Conservation (phyloP, 176 grass and related monocot species). For the Triticum urartu region DNA sequence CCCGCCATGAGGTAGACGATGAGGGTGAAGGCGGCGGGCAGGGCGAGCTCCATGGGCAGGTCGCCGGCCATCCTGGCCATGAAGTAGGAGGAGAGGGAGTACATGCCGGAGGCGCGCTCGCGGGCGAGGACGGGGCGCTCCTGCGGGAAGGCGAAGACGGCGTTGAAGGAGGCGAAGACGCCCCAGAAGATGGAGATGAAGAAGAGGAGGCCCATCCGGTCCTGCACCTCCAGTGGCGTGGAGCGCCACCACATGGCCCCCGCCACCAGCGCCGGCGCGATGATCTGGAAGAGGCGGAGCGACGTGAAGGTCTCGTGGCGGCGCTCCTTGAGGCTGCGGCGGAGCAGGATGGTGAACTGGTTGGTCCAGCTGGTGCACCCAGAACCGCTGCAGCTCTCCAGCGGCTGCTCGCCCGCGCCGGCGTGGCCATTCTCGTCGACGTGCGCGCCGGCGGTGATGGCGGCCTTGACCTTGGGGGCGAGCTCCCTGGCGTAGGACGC, state of each 20-base stretch:
- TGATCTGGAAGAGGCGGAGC: conserved; percentile 80
- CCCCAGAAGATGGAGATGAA: conserved; percentile 99
- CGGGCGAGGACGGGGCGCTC: conserved; percentile 63
- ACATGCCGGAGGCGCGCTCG: conserved; percentile 86
- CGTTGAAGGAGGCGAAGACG: conserved; percentile 95
- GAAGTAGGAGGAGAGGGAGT: conserved; percentile 89
- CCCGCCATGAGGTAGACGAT: conserved; percentile 92
- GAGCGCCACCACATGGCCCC: conserved; percentile 97
- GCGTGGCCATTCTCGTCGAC: not conserved
- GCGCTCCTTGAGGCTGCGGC: conserved; percentile 87
- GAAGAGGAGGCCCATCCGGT: conserved; percentile 94
- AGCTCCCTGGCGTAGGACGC: conserved; percentile 68
- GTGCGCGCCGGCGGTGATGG: conserved; percentile 20
- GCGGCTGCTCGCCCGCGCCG: not conserved
- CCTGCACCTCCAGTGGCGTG: conserved; percentile 43
- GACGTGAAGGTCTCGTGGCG: conserved; percentile 93
- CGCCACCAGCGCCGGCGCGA: conserved; percentile 68
- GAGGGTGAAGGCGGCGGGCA: conserved; percentile 63
- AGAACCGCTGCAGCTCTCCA: conserved; percentile 28
- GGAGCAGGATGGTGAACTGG: conserved; percentile 84
- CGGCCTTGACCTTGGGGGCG: conserved; percentile 59
- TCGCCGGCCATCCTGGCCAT: conserved; percentile 76
- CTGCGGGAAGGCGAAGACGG: conserved; percentile 89
- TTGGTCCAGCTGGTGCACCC: conserved; percentile 48
- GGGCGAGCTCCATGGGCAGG: conserved; percentile 93